Evolutionary conservation across 2,329 filamentous ascomycete genomes (phyloP).

Genomic region (Fusarium globosum): DNA sequence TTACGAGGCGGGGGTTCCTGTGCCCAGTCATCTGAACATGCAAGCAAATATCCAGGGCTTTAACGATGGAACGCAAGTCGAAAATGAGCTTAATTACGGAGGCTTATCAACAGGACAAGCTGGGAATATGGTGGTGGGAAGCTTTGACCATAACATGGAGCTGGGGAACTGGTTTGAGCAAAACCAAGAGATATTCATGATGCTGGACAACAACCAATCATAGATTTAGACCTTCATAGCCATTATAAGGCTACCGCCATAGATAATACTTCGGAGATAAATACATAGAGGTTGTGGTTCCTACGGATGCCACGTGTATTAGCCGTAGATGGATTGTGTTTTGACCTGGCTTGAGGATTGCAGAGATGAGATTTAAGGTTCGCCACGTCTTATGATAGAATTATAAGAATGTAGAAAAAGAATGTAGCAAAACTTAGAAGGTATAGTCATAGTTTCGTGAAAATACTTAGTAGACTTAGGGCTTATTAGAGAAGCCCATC

Average conservation of each 20-base stretch:
- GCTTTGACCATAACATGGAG: not conserved
- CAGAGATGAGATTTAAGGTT: not conserved
- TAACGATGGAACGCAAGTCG: fast-evolving
- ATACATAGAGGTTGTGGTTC: not conserved
- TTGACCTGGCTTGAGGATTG: not conserved
- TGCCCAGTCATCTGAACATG: not conserved
- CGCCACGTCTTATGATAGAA: not conserved
- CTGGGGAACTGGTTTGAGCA: constrained; percentile 19
- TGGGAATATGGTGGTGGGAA: not conserved
- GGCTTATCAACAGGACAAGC: fast-evolving
- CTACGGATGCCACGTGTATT: not conserved
- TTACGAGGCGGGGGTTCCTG: not conserved
- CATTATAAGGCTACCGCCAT: too few species aligned
- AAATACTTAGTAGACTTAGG: not conserved
- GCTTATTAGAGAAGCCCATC: too few species aligned
- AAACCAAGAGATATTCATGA: constrained; percentile 22
- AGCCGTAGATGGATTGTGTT: not conserved
- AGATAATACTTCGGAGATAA: not conserved
- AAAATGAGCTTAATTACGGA: not conserved
- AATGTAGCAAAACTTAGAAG: not conserved
- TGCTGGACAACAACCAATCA: constrained; percentile 1
- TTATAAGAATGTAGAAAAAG: not conserved
- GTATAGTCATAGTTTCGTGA: not conserved
- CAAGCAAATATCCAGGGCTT: not conserved
- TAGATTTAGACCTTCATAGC: fast-evolving